Conservation (phyloP, 1,284 basidiomycete species). For the Microbotryum lychnidis-dioicae region DNA sequence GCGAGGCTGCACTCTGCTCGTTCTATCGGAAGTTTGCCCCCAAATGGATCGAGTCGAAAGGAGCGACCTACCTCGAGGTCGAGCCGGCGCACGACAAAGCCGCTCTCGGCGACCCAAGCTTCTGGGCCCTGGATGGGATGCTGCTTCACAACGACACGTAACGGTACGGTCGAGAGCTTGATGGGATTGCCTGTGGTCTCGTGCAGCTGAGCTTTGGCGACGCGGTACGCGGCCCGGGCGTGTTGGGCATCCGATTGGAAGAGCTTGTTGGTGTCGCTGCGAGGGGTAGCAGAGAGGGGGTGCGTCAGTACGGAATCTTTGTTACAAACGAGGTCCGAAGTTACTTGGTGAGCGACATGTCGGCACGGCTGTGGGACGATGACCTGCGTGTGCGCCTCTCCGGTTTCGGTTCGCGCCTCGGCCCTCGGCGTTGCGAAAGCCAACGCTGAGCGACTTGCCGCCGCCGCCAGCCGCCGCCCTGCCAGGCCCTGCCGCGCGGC, state of each 20-base stretch:
- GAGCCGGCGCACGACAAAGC: conserved; percentile 60
- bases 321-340: no score
- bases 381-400: no score
- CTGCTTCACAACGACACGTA: conserved; percentile 55
- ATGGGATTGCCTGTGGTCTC: conserved; percentile 62
- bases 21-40: no score
- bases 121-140: conserved; percentile 34
- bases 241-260: conserved; percentile 69
- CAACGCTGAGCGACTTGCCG: no score
- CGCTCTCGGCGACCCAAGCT: conserved; percentile 80
- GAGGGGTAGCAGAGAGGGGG: no score
- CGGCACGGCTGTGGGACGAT: no score
- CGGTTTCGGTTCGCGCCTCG: no score
- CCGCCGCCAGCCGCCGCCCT: no score
- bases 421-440: no score
- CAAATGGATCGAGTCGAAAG: neutral
- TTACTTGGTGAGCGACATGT: no score
- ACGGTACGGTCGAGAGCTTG: conserved; percentile 60
- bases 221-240: conserved; percentile 32
- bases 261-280: conserved; percentile 46
- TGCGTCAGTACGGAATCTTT: no score
- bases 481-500: no score
- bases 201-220: conserved; percentile 14
- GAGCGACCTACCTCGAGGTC: conserved; percentile 56
- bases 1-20: neutral